Base-by-base conservation (phyloP, 1,284 basidiomycete genomes). In the Singerocomus inundabilis region DNA sequence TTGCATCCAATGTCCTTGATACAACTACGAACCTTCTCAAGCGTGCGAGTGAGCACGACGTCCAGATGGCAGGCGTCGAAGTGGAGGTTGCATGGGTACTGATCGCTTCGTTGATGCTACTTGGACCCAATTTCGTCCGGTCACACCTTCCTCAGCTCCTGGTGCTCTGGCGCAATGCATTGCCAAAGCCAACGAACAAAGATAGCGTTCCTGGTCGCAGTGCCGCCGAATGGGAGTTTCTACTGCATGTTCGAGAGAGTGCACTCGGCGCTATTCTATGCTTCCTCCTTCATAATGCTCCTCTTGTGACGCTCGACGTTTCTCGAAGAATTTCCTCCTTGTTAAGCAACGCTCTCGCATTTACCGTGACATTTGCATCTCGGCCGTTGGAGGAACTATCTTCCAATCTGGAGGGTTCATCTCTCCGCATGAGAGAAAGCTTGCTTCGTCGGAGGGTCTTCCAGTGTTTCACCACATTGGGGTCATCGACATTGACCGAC, bases 41-140 rank as follows among this genome's bases (percentile, higher is more conserved):
- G 68, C 82, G 88, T 34, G 87, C 91, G 1, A 91, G 91, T 12
- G 93, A 97, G 51, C 95, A 98, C 64, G 90, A 95, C 49, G 77
- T 98, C 41, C 78, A 81, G 44, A 72, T 91, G 30, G 93, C 93
- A 0, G 80, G 81, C 8, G 77, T 93, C 38, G 94, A 98, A 66
- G 86, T 98, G 10, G 93, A 95, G 63, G 87, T 96, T 3, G 93
- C 96, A 0, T 99, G 97, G 97, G 93, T 88, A 13, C 75, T 93
- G 33, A 90, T 99, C 49, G 87, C 90, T 0, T 85, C 93, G 0
- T 74, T 99, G 43, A 94, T 98, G 88, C 81, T 89, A 5, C 84
- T 98, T 4, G 96, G 96, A 0, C 93, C 92, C 6, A 89, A 93
- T 59, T 98, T 98, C 60, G 92, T 98, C 43, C 84, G 92, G 30